These are phyloP conservation scores for Chiua sp. DNA, from an alignment of 1,284 basidiomycete genomes.

Conservation along the genomic window DNA sequence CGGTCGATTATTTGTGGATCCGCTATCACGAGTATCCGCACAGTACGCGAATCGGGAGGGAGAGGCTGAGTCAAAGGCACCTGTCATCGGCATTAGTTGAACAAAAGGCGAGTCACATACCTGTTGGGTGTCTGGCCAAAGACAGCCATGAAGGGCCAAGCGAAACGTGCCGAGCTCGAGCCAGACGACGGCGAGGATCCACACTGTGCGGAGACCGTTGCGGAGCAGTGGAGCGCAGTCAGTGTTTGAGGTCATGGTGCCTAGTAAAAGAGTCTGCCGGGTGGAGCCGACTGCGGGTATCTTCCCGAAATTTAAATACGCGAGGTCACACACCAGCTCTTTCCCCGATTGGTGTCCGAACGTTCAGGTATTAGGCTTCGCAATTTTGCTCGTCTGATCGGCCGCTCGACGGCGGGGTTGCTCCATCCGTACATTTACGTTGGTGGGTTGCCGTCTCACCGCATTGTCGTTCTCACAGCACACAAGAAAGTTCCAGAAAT, in stretches of 20 bases:
- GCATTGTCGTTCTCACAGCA: neutral
- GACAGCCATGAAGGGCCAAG: conserved; percentile 24
- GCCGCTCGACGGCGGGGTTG: neutral
- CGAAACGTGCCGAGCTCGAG: conserved; percentile 33
- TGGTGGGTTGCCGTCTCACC: neutral
- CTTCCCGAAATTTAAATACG: conserved; percentile 1
- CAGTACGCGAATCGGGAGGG: conserved; percentile 37
- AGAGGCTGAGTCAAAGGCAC: conserved; percentile 17
- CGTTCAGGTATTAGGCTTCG: no score
- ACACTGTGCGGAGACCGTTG: conserved; percentile 22
- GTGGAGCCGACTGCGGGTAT: conserved; percentile 8
- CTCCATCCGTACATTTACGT: no score
- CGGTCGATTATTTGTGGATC: conserved; percentile 79
- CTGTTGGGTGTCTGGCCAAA: conserved; percentile 32
- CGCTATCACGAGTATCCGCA: conserved; percentile 74
- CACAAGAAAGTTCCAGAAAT: neutral
- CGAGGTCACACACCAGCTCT: no score
- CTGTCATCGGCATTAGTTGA: neutral
- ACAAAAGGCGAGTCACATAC: conserved; percentile 9
- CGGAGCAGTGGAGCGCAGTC: conserved; percentile 12
- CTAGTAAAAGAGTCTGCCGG: conserved; percentile 4
- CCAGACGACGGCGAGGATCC: conserved; percentile 38
- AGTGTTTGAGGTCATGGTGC: conserved; percentile 10
- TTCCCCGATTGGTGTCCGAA: neutral
- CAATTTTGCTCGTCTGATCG: no score